phyloP scores from a whole-genome alignment of 148 eudicot genomes.

The Nepenthes gracilis region DNA sequence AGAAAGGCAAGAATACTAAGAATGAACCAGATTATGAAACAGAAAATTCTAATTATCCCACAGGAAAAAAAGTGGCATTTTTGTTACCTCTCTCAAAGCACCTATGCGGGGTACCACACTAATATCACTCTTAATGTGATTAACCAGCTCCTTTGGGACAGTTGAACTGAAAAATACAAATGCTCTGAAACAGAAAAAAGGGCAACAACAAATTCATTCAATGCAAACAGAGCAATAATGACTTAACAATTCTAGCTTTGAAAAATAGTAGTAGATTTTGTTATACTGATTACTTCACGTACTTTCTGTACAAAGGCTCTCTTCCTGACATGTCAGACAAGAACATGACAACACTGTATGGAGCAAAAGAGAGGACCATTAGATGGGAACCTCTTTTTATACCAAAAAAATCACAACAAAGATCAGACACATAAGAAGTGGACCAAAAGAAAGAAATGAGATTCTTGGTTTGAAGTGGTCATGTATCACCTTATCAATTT shows the following conservation, averaged over 20 bases:
- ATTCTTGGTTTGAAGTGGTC: too few species aligned
- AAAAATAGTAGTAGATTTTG: not conserved
- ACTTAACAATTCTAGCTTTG: not conserved
- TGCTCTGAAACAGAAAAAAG: slow-evolving; percentile 45
- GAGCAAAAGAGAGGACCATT: slow-evolving; percentile 7
- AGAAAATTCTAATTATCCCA: not conserved
- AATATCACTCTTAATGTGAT: slow-evolving; percentile 73
- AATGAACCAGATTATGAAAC: not conserved
- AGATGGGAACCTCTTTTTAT: not conserved
- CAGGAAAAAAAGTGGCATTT: slow-evolving; percentile 4
- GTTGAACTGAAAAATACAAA: slow-evolving; percentile 81
- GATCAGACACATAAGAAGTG: too few species aligned
- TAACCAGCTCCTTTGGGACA: slow-evolving; percentile 63
- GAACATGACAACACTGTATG: slow-evolving; percentile 89
- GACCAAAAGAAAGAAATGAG: too few species aligned
- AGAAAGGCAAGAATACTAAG: slow-evolving; percentile 3
- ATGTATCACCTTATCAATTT: too few species aligned
- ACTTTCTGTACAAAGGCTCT: slow-evolving; percentile 97
- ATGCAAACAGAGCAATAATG: not conserved
- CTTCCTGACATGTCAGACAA: slow-evolving; percentile 99
- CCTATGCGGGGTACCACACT: slow-evolving; percentile 97
- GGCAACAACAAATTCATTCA: slow-evolving; percentile 3
- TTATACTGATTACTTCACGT: slow-evolving; percentile 12
- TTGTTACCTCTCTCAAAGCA: slow-evolving; percentile 81
- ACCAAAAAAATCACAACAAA: not conserved